Percentiles rank a stretch among this genome's conserved stretches.
phyloP scores from a whole-genome alignment of 306 rosid species.

The Sicyos edulis region DNA sequence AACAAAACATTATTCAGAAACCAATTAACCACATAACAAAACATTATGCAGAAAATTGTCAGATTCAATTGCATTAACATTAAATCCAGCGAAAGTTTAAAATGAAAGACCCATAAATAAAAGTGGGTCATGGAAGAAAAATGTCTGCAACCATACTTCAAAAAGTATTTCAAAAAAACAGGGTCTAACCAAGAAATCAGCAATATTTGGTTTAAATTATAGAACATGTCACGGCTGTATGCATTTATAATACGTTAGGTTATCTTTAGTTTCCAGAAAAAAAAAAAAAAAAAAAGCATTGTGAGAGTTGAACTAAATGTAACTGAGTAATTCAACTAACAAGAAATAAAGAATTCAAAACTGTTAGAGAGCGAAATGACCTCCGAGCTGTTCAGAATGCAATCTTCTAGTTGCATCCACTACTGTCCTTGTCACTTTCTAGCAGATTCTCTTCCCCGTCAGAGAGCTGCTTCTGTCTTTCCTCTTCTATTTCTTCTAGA shows the following conservation, averaged over 20 bases:
- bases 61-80: background rate
- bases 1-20: no score
- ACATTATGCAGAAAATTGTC: background rate
- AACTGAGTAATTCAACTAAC: background rate
- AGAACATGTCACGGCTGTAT: background rate
- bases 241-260: background rate
- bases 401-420: slow-evolving; percentile 85
- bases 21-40: background rate
- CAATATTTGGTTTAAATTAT: background rate
- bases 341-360: slow-evolving; percentile 9
- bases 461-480: slow-evolving; percentile 43
- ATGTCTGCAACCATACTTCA: background rate
- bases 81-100: background rate
- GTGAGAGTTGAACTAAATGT: slow-evolving; percentile 15
- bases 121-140: background rate
- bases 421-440: slow-evolving; percentile 43
- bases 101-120: background rate
- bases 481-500: slow-evolving; percentile 94
- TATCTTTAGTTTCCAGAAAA: background rate
- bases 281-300: background rate
- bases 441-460: slow-evolving; percentile 42
- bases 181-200: background rate
- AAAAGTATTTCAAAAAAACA: background rate
- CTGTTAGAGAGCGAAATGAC: slow-evolving; percentile 29
- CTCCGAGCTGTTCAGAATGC: slow-evolving; percentile 58